phyloP scores from a whole-genome alignment of 2,329 filamentous ascomycete species.

The Nemania diffusa region DNA sequence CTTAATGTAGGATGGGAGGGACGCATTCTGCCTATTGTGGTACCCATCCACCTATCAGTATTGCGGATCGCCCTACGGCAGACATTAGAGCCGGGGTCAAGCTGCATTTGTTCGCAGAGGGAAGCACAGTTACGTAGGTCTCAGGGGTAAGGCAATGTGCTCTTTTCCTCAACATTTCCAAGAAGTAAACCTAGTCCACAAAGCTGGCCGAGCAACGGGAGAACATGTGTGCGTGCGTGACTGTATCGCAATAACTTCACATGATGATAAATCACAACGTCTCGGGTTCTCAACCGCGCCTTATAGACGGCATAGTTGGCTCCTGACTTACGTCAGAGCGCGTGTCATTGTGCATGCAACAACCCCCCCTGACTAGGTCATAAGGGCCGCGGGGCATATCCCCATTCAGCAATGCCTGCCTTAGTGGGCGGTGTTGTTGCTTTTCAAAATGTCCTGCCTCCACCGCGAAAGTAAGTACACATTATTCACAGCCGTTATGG shows the following conservation, averaged over 20 bases:
- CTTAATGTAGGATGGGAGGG: not conserved
- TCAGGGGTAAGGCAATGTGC: not conserved
- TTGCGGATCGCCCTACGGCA: slow-evolving; percentile 2
- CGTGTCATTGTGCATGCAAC: slow-evolving; percentile 10
- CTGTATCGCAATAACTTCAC: not conserved
- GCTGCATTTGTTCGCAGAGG: slow-evolving; percentile 2
- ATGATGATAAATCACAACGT: not conserved
- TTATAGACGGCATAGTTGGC: not conserved
- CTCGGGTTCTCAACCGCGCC: not conserved
- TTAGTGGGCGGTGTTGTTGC: not conserved
- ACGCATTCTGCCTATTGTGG: slow-evolving; percentile 15
- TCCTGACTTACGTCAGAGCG: slow-evolving; percentile 11
- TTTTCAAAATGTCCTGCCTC: not conserved
- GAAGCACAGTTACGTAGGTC: slow-evolving; percentile 15
- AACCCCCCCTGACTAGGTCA: slow-evolving; percentile 7
- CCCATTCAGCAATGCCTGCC: not conserved
- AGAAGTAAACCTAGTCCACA: not conserved
- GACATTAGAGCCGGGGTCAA: not conserved
- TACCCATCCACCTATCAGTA: not conserved
- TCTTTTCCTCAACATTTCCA: not conserved
- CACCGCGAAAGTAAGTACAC: not conserved
- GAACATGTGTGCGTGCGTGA: slow-evolving; percentile 1
- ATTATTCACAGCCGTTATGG: too few species aligned
- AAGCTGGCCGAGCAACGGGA: not conserved
- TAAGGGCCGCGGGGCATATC: not conserved